Percentiles rank a stretch among this genome's conserved stretches.
Evolutionary conservation across 2,329 filamentous ascomycete genomes (phyloP).

Genomic region (Geosmithia flava): DNA sequence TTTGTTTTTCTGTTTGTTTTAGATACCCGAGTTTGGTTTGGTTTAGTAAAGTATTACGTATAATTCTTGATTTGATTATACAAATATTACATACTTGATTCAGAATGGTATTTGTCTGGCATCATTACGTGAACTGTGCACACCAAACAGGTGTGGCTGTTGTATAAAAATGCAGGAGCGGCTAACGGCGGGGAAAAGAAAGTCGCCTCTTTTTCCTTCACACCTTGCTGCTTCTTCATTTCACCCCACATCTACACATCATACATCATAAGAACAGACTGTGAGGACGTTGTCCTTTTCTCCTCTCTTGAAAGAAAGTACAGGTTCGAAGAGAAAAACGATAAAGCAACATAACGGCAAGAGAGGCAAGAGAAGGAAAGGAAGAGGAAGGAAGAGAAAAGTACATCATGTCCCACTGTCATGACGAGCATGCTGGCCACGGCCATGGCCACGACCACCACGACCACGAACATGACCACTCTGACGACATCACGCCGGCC

Average conservation of each 20-base stretch:
- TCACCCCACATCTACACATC: not conserved
- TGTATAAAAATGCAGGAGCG: too few species aligned
- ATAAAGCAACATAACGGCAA: constrained; percentile 30
- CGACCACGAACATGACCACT: constrained; percentile 66
- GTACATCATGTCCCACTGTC: constrained; percentile 23
- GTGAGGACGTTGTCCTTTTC: too few species aligned
- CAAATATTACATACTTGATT: too few species aligned
- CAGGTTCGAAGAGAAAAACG: not conserved
- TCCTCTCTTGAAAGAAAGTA: not conserved
- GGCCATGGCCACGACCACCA: constrained; percentile 41
- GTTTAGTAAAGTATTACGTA: too few species aligned
- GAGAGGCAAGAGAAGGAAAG: constrained; percentile 27
- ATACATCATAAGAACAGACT: not conserved
- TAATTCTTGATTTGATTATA: too few species aligned
- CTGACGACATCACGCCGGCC: constrained; percentile 83
- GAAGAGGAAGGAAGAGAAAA: constrained; percentile 11
- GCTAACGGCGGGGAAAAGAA: not conserved
- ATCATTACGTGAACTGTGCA: too few species aligned
- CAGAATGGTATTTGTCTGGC: too few species aligned
- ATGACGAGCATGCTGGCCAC: constrained; percentile 37
- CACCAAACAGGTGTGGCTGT: not conserved
- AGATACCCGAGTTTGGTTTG: too few species aligned
- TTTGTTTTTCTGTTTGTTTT: not conserved
- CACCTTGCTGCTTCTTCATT: not conserved
- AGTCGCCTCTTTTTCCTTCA: not conserved